phyloP scores from a whole-genome alignment of 2,329 filamentous ascomycete genomes.

The Calonectria honghensis region DNA sequence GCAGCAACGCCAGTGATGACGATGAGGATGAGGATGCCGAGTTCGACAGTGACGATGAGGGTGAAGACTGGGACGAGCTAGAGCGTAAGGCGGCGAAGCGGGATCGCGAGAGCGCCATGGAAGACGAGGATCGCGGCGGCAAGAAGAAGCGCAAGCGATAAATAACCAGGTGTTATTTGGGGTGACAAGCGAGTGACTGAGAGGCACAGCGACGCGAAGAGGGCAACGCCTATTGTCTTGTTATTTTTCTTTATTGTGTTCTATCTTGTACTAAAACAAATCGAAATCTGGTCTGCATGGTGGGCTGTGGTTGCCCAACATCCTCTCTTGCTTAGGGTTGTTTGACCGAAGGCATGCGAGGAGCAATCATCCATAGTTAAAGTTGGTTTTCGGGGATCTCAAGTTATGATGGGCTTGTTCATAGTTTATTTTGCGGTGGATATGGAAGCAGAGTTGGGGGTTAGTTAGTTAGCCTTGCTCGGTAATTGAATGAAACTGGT shows the following conservation, averaged over 20 bases:
- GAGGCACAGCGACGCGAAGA: constrained; percentile 21
- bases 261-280: constrained; percentile 42
- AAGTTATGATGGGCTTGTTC: constrained; percentile 17
- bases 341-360: neutral
- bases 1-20: constrained; percentile 89
- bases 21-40: constrained; percentile 83
- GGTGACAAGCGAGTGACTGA: neutral
- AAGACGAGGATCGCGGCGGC: constrained; percentile 79
- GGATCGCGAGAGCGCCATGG: constrained; percentile 76
- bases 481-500: constrained; percentile 38
- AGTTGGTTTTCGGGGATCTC: constrained; percentile 17
- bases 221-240: constrained; percentile 22
- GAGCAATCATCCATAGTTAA: constrained; percentile 6
- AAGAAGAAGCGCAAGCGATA: constrained; percentile 74
- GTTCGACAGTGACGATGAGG: constrained; percentile 81
- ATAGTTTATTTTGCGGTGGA: constrained; percentile 33
- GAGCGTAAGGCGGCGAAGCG: constrained; percentile 93
- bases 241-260: constrained; percentile 25
- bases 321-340: constrained; percentile 2
- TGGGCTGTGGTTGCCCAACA: constrained; percentile 8
- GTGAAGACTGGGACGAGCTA: constrained; percentile 95
- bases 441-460: constrained; percentile 28
- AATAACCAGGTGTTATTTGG: constrained; percentile 25
- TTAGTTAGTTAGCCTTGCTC: constrained; percentile 13
- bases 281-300: constrained; percentile 24